These are phyloP conservation scores for Biscogniauxia marginata DNA, from an alignment of 2,329 filamentous ascomycete genomes.

Conservation along the genomic window DNA sequence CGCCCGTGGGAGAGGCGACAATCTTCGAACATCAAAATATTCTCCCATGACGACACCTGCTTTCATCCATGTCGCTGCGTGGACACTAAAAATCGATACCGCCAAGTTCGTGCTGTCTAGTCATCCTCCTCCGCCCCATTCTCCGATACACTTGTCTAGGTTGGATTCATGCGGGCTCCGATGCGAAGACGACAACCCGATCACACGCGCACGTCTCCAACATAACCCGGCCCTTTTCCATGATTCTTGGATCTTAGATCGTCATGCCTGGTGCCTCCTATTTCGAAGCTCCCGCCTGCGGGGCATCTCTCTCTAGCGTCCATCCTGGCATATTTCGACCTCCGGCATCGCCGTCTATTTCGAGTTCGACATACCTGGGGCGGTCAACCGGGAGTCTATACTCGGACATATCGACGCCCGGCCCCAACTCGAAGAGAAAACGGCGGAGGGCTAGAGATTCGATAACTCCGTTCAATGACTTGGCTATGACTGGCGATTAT, in stretches of 20 bases:
- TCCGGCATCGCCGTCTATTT: slow-evolving; percentile 41
- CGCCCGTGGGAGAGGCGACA: neutral
- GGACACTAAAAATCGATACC: no score
- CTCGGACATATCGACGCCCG: slow-evolving; percentile 34
- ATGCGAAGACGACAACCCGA: neutral
- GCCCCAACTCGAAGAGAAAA: slow-evolving; percentile 47
- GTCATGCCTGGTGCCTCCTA: slow-evolving; percentile 36
- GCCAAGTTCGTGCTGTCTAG: no score
- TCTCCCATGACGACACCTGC: neutral
- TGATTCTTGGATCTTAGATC: slow-evolving; percentile 32
- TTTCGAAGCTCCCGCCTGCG: slow-evolving; percentile 30
- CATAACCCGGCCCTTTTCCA: no score
- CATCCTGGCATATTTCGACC: slow-evolving; percentile 49
- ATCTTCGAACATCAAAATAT: neutral
- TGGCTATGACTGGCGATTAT: slow-evolving; percentile 22
- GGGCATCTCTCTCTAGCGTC: slow-evolving; percentile 30
- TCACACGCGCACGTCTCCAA: slow-evolving; percentile 26
- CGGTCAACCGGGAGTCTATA: slow-evolving; percentile 40
- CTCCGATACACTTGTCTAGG: no score
- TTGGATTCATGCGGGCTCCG: no score
- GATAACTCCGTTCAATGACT: slow-evolving; percentile 33
- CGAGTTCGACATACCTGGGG: slow-evolving; percentile 39
- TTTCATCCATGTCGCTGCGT: no score
- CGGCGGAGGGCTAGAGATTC: slow-evolving; percentile 36
- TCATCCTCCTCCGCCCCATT: no score